Percentiles rank a stretch among this genome's conserved stretches.
Conservation (phyloP, 2,329 filamentous ascomycete genomes). For the Microdochium paspali region DNA sequence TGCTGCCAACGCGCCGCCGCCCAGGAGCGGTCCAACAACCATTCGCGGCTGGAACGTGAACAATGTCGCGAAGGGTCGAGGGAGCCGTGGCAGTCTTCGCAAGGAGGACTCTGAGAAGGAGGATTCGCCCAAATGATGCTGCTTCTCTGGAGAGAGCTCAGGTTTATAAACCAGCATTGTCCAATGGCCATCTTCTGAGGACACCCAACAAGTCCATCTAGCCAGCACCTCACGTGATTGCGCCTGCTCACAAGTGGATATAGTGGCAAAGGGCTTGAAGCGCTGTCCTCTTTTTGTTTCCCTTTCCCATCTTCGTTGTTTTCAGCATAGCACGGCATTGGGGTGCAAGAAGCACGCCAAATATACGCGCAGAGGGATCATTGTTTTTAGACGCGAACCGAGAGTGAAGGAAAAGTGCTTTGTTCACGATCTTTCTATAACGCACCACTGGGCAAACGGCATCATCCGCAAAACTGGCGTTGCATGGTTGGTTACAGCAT, state of each 20-base stretch:
- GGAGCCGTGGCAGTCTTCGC: conserved; percentile 15
- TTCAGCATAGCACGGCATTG: not conserved
- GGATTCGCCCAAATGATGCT: conserved; percentile 5
- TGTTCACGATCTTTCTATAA: not conserved
- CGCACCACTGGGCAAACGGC: not conserved
- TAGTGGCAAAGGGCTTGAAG: too few species aligned
- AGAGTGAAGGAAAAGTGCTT: not conserved
- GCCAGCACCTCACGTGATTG: too few species aligned
- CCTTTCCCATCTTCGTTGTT: not conserved
- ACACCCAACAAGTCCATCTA: too few species aligned
- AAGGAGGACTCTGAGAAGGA: conserved; percentile 17
- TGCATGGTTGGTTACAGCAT: not conserved
- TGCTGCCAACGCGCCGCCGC: conserved; percentile 42
- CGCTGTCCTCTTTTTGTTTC: not conserved
- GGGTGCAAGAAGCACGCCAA: not conserved
- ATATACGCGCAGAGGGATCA: not conserved
- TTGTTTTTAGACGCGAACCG: not conserved
- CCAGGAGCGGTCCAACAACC: conserved; percentile 43
- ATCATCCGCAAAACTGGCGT: not conserved
- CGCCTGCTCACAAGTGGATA: too few species aligned
- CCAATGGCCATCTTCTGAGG: too few species aligned
- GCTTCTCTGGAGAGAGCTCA: too few species aligned
- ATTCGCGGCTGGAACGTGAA: conserved; percentile 49
- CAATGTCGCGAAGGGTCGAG: conserved; percentile 23
- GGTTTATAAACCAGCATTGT: too few species aligned